Conservation (phyloP, 129 eudicot species). For the Saposhnikovia divaricata region DNA sequence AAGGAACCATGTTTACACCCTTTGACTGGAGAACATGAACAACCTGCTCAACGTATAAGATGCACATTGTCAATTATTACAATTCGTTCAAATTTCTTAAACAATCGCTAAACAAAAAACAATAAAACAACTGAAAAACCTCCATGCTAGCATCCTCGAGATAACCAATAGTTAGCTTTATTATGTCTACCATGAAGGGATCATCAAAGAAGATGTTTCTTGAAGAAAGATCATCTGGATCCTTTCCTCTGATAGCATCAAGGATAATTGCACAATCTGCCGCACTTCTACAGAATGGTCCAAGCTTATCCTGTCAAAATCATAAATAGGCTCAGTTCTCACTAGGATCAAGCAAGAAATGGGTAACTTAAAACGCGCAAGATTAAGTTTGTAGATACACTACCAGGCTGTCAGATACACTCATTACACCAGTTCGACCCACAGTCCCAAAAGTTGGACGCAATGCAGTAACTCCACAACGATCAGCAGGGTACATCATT, state of each 20-base stretch:
- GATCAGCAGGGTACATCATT: conserved; percentile 78
- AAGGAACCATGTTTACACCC: no score
- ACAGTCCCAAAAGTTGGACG: conserved; percentile 87
- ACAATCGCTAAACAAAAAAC: background rate
- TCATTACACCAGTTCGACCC: conserved; percentile 87
- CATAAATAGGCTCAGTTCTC: background rate
- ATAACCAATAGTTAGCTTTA: conserved; percentile 51
- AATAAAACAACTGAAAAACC: conserved; percentile 18
- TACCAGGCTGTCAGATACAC: conserved; percentile 86
- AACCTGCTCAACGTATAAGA: no score
- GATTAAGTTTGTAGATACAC: no score
- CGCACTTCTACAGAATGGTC: conserved; percentile 80
- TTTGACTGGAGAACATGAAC: no score
- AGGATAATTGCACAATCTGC: conserved; percentile 64
- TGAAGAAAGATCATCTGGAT: conserved; percentile 68
- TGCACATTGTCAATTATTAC: background rate
- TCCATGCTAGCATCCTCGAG: conserved; percentile 57
- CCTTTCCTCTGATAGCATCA: conserved; percentile 64
- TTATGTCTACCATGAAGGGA: conserved; percentile 47
- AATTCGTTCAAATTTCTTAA: background rate
- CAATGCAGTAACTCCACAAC: conserved; percentile 91
- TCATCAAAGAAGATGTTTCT: conserved; percentile 49
- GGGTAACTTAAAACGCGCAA: background rate
- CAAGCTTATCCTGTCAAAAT: no score
- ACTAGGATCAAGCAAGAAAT: background rate